These are phyloP conservation scores for Obba rivulosa DNA, from an alignment of 768 basidiomycete species.

Conservation along the genomic window DNA sequence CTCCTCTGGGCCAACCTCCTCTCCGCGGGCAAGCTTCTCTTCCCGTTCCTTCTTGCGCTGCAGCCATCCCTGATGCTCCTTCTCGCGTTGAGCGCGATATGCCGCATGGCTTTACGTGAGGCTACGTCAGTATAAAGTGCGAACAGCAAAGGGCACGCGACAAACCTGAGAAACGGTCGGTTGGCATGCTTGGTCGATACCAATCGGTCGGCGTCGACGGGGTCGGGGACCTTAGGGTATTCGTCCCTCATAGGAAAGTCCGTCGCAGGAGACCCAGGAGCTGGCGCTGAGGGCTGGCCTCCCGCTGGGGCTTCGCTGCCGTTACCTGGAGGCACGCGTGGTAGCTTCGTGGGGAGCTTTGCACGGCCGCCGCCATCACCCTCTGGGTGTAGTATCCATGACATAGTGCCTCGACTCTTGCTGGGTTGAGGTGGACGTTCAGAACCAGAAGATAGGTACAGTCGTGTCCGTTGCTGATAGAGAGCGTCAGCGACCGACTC, in stretches of 20 bases:
- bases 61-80: constrained; percentile 57
- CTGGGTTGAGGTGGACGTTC: background rate
- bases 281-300: constrained; percentile 9
- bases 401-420: constrained; percentile 44
- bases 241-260: constrained; percentile 22
- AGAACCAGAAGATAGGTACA: constrained; percentile 3
- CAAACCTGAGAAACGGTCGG: constrained; percentile 72
- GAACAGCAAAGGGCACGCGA: background rate
- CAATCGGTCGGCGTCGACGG: constrained; percentile 57
- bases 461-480: constrained; percentile 1
- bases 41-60: constrained; percentile 67
- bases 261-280: constrained; percentile 4
- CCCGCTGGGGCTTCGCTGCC: constrained; percentile 5
- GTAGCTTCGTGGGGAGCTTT: constrained; percentile 16
- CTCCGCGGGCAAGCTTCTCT: constrained; percentile 68
- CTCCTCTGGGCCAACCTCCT: constrained; percentile 67
- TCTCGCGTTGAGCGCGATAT: constrained; percentile 57
- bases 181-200: constrained; percentile 84
- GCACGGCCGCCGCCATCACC: constrained; percentile 17
- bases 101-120: constrained; percentile 1
- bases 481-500: background rate
- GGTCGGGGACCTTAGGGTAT: constrained; percentile 56
- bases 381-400: constrained; percentile 53
- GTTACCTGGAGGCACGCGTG: constrained; percentile 7
- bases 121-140: background rate